Evolutionary conservation across 768 basidiomycete genomes (phyloP).

Genomic region (Fistulinella prunicolor): DNA sequence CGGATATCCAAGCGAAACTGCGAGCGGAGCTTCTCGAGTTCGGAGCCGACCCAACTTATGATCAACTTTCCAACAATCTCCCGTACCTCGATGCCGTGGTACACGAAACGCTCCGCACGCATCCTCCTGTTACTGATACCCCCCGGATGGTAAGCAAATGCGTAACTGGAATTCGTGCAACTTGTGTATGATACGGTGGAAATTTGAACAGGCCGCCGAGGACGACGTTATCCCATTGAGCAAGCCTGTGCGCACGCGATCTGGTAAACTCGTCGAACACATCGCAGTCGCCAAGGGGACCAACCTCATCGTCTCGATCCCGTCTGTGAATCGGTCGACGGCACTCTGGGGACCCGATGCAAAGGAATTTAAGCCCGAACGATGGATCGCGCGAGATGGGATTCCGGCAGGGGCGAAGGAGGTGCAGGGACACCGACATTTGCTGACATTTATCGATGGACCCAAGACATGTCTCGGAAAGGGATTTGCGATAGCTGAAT

Average conservation of each 20-base stretch:
- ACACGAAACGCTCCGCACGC: no score
- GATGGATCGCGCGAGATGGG: constrained; percentile 49
- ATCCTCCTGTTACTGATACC: no score
- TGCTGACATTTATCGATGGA: constrained; percentile 52
- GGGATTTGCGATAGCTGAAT: constrained; percentile 41
- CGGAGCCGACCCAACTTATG: no score
- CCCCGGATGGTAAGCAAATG: no score
- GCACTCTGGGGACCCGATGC: constrained; percentile 60
- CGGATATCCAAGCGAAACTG: no score
- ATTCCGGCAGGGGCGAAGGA: constrained; percentile 33
- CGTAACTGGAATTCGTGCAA: no score
- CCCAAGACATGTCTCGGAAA: constrained; percentile 50
- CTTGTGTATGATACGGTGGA: no score
- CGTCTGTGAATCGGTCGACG: constrained; percentile 46
- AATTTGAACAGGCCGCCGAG: constrained; percentile 35
- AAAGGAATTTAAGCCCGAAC: constrained; percentile 54
- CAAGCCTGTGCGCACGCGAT: constrained; percentile 39
- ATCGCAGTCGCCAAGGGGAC: constrained; percentile 48
- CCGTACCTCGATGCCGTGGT: no score
- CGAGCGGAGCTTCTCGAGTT: no score
- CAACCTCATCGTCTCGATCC: constrained; percentile 39
- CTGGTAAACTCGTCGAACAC: constrained; percentile 37
- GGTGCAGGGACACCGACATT: constrained; percentile 48
- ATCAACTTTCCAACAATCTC: no score
- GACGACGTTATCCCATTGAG: constrained; percentile 60